These are phyloP conservation scores for Phaseolus lunatus DNA, from an alignment of 306 rosid genomes.

Conservation along the genomic window DNA sequence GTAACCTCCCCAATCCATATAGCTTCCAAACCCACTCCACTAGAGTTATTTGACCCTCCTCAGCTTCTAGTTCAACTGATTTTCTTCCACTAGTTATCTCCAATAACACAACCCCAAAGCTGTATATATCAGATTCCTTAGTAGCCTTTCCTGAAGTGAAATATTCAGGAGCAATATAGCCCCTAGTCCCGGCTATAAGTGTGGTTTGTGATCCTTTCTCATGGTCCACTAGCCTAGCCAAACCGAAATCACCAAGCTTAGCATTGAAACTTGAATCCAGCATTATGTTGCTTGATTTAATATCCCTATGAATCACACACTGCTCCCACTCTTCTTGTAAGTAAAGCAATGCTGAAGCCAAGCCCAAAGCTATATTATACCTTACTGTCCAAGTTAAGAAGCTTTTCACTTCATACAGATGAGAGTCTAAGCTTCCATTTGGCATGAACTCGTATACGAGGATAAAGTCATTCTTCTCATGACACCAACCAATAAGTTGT, in stretches of 20 bases:
- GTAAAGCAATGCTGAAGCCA: constrained; percentile 56
- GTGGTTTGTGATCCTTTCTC: constrained; percentile 49
- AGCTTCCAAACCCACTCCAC: constrained; percentile 62
- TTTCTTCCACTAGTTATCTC: constrained; percentile 54
- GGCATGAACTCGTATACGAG: constrained; percentile 55
- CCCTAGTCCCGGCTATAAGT: constrained; percentile 45
- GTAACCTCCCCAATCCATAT: constrained; percentile 41
- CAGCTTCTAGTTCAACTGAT: constrained; percentile 32
- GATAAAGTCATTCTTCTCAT: constrained; percentile 48
- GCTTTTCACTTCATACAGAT: constrained; percentile 34
- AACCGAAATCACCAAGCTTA: constrained; percentile 59
- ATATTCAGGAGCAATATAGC: constrained; percentile 60
- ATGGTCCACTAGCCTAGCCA: constrained; percentile 56
- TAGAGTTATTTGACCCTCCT: constrained; percentile 25
- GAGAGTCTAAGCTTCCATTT: constrained; percentile 56
- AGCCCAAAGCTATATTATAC: constrained; percentile 41
- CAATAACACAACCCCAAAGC: constrained; percentile 51
- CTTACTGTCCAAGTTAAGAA: constrained; percentile 47
- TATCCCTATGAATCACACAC: constrained; percentile 59
- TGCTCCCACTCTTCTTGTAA: constrained; percentile 58
- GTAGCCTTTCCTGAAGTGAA: constrained; percentile 45
- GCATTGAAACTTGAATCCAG: constrained; percentile 54
- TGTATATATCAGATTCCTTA: constrained; percentile 52
- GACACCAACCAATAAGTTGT: constrained; percentile 62
- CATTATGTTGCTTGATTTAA: constrained; percentile 62